A percentile compares a stretch with the other conserved stretches of the same genome.
These are phyloP conservation scores for Cymbopogon flexuosus DNA, from an alignment of 202 grass and related monocot species.

Conservation along the genomic window DNA sequence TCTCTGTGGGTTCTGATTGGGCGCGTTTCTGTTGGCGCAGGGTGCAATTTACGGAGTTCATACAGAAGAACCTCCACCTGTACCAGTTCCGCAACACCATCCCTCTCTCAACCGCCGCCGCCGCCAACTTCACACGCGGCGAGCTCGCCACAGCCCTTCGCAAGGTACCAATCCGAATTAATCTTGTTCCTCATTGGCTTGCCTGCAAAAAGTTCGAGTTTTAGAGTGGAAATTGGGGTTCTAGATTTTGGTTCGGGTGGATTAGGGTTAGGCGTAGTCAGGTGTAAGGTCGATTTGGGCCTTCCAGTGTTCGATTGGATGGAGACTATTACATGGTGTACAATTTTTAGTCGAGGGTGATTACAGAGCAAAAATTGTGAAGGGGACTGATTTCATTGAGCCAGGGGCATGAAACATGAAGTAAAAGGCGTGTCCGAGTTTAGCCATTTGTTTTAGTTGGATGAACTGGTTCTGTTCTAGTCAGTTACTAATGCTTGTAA, in stretches of 20 bases:
- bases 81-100: constrained; percentile 97
- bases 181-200: not conserved
- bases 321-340: not conserved
- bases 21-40: constrained; percentile 34
- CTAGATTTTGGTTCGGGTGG: not conserved
- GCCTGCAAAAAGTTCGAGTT: not conserved
- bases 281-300: not conserved
- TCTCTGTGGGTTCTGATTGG: not conserved
- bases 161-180: constrained; percentile 44
- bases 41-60: constrained; percentile 99
- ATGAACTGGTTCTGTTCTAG: not conserved
- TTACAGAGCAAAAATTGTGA: not conserved
- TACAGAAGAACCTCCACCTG: constrained; percentile 98
- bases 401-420: not conserved
- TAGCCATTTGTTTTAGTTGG: not conserved
- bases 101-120: constrained; percentile 74
- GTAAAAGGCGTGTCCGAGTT: no score
- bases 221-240: not conserved
- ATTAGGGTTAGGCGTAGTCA: not conserved
- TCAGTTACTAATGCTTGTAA: not conserved
- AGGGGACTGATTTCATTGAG: not conserved
- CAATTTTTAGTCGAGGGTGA: not conserved
- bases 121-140: constrained; percentile 91
- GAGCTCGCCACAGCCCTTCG: constrained; percentile 93
- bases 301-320: not conserved